phyloP scores from a whole-genome alignment of 768 basidiomycete species.

The Coprinellus aureogranulatus region DNA sequence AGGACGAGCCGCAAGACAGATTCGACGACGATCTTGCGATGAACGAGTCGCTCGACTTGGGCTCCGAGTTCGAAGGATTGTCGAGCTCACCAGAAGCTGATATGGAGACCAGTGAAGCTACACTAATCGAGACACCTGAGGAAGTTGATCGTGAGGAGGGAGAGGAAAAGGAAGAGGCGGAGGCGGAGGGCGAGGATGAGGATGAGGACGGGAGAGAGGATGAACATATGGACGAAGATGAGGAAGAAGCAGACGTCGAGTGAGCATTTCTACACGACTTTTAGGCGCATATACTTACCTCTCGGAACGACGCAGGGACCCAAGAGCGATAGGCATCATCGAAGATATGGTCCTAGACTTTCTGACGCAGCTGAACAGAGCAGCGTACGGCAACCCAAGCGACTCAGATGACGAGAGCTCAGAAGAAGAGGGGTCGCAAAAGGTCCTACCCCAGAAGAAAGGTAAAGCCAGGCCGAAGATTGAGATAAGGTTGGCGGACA shows the following conservation, averaged over 20 bases:
- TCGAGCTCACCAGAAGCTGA: neutral
- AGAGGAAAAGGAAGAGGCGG: neutral
- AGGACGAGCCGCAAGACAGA: neutral
- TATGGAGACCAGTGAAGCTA: neutral
- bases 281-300: conserved; percentile 6
- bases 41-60: conserved; percentile 1
- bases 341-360: conserved; percentile 37
- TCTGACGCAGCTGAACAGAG: conserved; percentile 32
- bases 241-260: neutral
- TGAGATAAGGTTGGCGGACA: conserved; percentile 33
- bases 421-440: conserved; percentile 4
- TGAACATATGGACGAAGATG: too few species aligned
- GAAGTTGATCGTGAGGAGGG: neutral
- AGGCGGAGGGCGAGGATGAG: too few species aligned
- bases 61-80: neutral
- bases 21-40: neutral
- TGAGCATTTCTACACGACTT: neutral
- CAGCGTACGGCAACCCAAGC: neutral
- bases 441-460: conserved; percentile 6
- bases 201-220: neutral
- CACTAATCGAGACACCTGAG: neutral
- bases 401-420: conserved; percentile 18
- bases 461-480: conserved; percentile 22
- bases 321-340: conserved; percentile 23
- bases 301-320: neutral